phyloP scores from a whole-genome alignment of 2,329 filamentous ascomycete genomes.

The Aureobasidium mangrovei region DNA sequence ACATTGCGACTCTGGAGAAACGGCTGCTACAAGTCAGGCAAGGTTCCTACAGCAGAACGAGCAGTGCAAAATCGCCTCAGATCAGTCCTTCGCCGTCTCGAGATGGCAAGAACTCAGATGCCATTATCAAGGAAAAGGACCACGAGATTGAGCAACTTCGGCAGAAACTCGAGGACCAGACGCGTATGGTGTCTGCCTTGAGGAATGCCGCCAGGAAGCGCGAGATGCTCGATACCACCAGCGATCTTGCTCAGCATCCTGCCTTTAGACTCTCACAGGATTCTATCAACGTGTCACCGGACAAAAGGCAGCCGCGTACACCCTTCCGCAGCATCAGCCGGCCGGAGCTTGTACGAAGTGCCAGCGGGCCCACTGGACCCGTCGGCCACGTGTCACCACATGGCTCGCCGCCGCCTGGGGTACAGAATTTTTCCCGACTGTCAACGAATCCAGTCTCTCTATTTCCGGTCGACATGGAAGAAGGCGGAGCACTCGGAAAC shows the following conservation, averaged over 20 bases:
- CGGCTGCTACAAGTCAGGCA: constrained; percentile 81
- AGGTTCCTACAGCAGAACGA: constrained; percentile 81
- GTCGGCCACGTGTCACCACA: constrained; percentile 2
- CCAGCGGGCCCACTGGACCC: constrained; percentile 16
- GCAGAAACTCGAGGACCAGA: constrained; percentile 84
- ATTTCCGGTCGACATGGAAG: neutral
- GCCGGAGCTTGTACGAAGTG: constrained; percentile 27
- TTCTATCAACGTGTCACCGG: neutral
- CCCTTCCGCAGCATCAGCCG: constrained; percentile 21
- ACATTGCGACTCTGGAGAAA: constrained; percentile 90
- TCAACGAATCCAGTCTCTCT: constrained; percentile 11
- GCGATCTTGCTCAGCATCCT: constrained; percentile 3
- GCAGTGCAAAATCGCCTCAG: constrained; percentile 56
- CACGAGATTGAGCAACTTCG: constrained; percentile 86
- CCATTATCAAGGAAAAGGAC: constrained; percentile 77
- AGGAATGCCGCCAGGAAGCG: constrained; percentile 77
- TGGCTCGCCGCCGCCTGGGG: constrained; percentile 1
- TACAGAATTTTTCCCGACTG: constrained; percentile 16
- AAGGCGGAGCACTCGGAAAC: neutral
- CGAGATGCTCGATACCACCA: constrained; percentile 46
- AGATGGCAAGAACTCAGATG: constrained; percentile 17
- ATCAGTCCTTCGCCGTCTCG: constrained; percentile 12
- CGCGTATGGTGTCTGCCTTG: constrained; percentile 82
- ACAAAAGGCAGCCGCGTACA: constrained; percentile 2
- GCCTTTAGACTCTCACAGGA: neutral